Percentiles rank a stretch among this genome's conserved stretches.
Conservation (phyloP, 805 yeast species). For the Cyberlindnera samutprakarnensis region DNA sequence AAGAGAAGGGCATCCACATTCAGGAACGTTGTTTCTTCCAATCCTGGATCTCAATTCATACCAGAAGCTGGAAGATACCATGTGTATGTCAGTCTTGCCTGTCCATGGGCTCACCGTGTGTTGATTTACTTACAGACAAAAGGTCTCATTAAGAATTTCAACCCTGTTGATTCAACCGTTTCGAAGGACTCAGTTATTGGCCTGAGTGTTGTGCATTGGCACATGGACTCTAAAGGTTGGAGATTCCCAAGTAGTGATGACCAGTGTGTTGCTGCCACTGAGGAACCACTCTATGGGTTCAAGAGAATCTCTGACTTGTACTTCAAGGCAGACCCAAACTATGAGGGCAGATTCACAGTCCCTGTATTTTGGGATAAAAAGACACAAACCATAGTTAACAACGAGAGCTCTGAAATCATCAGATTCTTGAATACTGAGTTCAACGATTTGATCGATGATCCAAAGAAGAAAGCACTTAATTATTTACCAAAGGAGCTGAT, state of each 20-base stretch:
- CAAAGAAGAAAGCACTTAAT: slow-evolving; percentile 41
- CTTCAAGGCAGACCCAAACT: slow-evolving; percentile 65
- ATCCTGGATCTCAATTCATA: slow-evolving; percentile 52
- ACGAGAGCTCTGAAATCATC: slow-evolving; percentile 86
- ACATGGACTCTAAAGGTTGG: slow-evolving; percentile 87
- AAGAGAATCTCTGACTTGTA: slow-evolving; percentile 64
- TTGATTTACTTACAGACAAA: slow-evolving; percentile 66
- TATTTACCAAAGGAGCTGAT: slow-evolving; percentile 53
- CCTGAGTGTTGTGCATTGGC: slow-evolving; percentile 84
- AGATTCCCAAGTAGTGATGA: slow-evolving; percentile 49
- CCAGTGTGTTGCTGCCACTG: slow-evolving; percentile 36
- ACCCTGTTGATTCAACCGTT: slow-evolving; percentile 23
- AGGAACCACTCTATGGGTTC: slow-evolving; percentile 53
- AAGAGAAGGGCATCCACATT: slow-evolving; percentile 51
- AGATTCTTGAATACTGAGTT: slow-evolving; percentile 77
- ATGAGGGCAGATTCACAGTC: slow-evolving; percentile 80
- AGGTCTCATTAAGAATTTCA: slow-evolving; percentile 49
- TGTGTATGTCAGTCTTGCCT: slow-evolving; percentile 78
- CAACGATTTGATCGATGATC: slow-evolving; percentile 44
- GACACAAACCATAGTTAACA: slow-evolving; percentile 75
- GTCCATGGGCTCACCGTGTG: slow-evolving; percentile 95
- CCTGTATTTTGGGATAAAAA: slow-evolving; percentile 92
- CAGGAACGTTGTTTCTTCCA: slow-evolving; percentile 53
- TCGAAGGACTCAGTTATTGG: slow-evolving; percentile 40
- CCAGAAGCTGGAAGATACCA: slow-evolving; percentile 83